phyloP scores from a whole-genome alignment of 805 yeast genomes.

The Candida manassasensis region DNA sequence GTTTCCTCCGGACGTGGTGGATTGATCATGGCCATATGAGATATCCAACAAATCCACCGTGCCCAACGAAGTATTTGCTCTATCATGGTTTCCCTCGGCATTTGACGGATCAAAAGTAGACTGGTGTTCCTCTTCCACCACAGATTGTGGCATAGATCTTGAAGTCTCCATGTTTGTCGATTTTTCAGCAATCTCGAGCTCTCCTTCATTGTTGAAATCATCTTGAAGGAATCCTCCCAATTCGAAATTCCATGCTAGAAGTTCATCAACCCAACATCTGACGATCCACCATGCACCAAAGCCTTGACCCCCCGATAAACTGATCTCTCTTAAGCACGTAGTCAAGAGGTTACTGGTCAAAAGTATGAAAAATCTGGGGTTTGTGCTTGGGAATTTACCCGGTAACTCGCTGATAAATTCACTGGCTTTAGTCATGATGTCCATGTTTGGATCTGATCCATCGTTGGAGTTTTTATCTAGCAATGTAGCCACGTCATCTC shows the following conservation, averaged over 20 bases:
- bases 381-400: constrained; percentile 41
- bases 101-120: constrained; percentile 1
- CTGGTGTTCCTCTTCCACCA: background rate
- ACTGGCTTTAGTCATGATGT: constrained; percentile 7
- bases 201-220: constrained; percentile 15
- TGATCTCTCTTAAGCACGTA: constrained; percentile 57
- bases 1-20: constrained; percentile 1
- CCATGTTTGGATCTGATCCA: background rate
- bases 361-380: constrained; percentile 53
- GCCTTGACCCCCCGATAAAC: constrained; percentile 52
- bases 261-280: constrained; percentile 74
- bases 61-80: constrained; percentile 9
- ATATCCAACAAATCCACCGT: constrained; percentile 11
- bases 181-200: background rate
- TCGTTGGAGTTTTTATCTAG: constrained; percentile 11
- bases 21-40: constrained; percentile 8
- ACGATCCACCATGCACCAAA: constrained; percentile 76
- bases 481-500: constrained; percentile 28
- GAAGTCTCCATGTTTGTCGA: constrained; percentile 2
- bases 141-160: background rate
- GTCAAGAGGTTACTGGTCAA: constrained; percentile 52
- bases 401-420: constrained; percentile 36
- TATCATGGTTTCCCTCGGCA: constrained; percentile 5
- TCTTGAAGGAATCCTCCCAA: constrained; percentile 48
- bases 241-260: constrained; percentile 62